Conservation (phyloP, 1,139 yeast species). For the Saccharomyces pastorianus region DNA sequence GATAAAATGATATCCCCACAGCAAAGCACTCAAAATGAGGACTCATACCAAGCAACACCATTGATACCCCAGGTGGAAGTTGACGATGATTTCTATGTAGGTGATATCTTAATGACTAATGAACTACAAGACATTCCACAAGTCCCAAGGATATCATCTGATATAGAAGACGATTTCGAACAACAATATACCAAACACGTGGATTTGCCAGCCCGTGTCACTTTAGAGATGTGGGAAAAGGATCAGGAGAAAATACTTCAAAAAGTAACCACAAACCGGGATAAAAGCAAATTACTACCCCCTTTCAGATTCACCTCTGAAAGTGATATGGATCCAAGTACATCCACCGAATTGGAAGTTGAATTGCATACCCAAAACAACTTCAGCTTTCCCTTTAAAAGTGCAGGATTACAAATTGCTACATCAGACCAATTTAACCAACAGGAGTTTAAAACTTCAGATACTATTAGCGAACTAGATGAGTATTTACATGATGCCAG, state of each 20-base stretch:
- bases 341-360: conserved; percentile 4
- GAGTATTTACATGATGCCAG: conserved; percentile 18
- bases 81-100: conserved; percentile 2
- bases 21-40: background rate
- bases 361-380: conserved; percentile 6
- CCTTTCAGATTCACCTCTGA: conserved; percentile 12
- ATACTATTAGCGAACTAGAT: conserved; percentile 25
- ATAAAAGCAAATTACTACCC: conserved; percentile 12
- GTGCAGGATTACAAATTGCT: background rate
- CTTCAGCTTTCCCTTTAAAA: conserved; percentile 15
- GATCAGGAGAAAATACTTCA: conserved; percentile 11
- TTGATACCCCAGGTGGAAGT: conserved; percentile 5
- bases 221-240: conserved; percentile 21
- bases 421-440: background rate
- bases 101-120: conserved; percentile 10
- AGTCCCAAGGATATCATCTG: conserved; percentile 9
- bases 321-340: background rate
- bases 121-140: conserved; percentile 19
- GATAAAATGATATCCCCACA: conserved; percentile 2
- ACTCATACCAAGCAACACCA: conserved; percentile 7
- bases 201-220: conserved; percentile 15
- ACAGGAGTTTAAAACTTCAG: conserved; percentile 7
- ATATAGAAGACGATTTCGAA: conserved; percentile 1
- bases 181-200: conserved; percentile 2
- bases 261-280: conserved; percentile 11